Evolutionary conservation across 345 rosid species (phyloP).

Genomic region (Eucalyptus cloeziana): DNA sequence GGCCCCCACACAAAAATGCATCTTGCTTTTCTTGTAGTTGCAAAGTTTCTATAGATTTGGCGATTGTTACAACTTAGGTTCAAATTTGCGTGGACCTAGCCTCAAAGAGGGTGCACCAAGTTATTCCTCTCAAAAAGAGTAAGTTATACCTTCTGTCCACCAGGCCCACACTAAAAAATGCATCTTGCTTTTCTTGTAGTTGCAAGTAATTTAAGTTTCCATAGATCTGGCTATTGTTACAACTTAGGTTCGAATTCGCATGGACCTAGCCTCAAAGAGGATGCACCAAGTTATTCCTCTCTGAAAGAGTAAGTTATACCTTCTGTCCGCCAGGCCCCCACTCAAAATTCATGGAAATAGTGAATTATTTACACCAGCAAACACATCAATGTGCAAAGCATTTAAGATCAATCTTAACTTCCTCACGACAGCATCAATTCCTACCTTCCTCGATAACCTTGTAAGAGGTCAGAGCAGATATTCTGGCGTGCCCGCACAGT

Average conservation of each 20-base stretch:
- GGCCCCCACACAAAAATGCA: neutral
- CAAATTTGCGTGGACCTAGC: neutral
- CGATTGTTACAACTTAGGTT: neutral
- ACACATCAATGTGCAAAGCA: neutral
- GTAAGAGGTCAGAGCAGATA: neutral
- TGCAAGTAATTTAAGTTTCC: neutral
- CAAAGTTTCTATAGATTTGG: neutral
- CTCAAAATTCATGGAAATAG: neutral
- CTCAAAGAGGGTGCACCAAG: neutral
- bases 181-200: neutral
- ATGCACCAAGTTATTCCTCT: neutral
- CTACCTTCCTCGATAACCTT: neutral
- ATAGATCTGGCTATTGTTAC: neutral
- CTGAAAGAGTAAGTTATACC: neutral
- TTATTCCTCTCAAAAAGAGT: neutral
- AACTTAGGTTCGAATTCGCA: neutral
- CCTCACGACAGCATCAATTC: neutral
- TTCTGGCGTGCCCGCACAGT: fast-evolving
- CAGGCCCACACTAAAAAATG: neutral
- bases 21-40: neutral
- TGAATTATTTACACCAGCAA: neutral
- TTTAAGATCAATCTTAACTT: neutral
- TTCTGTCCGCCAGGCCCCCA: neutral
- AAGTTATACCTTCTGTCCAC: neutral
- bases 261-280: neutral